Evolutionary conservation across 805 yeast genomes (phyloP).

Genomic region (Metschnikowia continentalis): DNA sequence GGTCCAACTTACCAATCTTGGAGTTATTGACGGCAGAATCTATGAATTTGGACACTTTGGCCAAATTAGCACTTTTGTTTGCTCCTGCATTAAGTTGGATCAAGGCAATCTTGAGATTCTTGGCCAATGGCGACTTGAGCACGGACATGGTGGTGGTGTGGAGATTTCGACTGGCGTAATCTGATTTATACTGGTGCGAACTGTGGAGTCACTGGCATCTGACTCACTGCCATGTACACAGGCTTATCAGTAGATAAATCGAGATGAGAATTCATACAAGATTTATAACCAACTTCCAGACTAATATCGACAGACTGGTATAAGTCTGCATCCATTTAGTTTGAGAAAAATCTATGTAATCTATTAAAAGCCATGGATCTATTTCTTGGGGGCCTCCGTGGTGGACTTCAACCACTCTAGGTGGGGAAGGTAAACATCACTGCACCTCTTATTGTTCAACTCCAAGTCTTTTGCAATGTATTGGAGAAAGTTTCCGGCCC

Average conservation of each 20-base stretch:
- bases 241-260: too few relatives aligned
- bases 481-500: conserved; percentile 31
- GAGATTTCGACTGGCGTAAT: background rate
- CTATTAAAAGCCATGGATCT: too few relatives aligned
- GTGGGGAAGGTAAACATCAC: conserved; percentile 38
- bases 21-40: conserved; percentile 50
- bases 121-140: conserved; percentile 41
- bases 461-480: conserved; percentile 26
- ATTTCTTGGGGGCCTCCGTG: conserved; percentile 6
- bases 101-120: conserved; percentile 72
- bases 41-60: conserved; percentile 61
- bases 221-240: background rate
- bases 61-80: conserved; percentile 74
- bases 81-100: conserved; percentile 79
- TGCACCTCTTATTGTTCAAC: conserved; percentile 26
- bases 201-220: background rate
- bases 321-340: too few relatives aligned
- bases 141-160: conserved; percentile 15
- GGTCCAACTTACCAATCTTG: conserved; percentile 44
- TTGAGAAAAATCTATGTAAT: too few relatives aligned
- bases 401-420: conserved; percentile 41
- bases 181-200: background rate
- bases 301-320: too few relatives aligned
- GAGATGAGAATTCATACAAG: too few relatives aligned
- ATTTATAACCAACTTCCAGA: too few relatives aligned